Percentiles rank a stretch among this genome's conserved stretches.
Conservation (phyloP, 495 filamentous ascomycete genomes). For the Daldinia concentrica region DNA sequence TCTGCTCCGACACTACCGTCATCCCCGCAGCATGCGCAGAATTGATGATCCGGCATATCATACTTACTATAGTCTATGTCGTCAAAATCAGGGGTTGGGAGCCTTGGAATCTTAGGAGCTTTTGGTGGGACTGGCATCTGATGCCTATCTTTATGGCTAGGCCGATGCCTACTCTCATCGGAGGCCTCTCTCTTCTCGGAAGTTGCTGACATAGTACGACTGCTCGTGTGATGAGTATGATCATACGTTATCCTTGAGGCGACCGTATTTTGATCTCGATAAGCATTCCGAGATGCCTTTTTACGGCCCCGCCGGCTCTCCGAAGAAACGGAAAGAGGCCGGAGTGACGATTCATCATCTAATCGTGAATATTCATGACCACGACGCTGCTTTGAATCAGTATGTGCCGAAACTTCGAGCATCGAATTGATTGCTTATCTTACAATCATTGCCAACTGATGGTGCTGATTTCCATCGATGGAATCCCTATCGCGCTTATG, state of each 20-base stretch:
- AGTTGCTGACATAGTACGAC: not conserved
- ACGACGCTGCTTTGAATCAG: constrained; percentile 3
- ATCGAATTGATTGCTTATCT: not conserved
- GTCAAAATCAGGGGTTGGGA: constrained; percentile 46
- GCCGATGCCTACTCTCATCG: not conserved
- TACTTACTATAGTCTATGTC: constrained; percentile 11
- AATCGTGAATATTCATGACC: constrained; percentile 1
- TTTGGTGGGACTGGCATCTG: constrained; percentile 24
- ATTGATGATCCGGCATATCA: constrained; percentile 9
- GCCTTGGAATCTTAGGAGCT: constrained; percentile 41
- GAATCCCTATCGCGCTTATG: not conserved
- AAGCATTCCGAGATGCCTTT: constrained; percentile 1
- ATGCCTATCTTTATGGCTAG: constrained; percentile 17
- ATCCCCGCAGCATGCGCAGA: constrained; percentile 41
- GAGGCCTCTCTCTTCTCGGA: not conserved
- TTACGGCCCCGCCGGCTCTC: not conserved
- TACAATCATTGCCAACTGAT: constrained; percentile 1
- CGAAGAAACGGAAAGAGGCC: not conserved
- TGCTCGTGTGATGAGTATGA: not conserved
- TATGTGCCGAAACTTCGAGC: not conserved
- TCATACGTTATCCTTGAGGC: not conserved
- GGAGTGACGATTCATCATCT: not conserved
- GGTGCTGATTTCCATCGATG: not conserved
- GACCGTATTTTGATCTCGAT: not conserved
- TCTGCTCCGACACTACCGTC: not conserved